Evolutionary conservation across 805 yeast genomes (phyloP).

Genomic region (Yarrowia yakushimensis): DNA sequence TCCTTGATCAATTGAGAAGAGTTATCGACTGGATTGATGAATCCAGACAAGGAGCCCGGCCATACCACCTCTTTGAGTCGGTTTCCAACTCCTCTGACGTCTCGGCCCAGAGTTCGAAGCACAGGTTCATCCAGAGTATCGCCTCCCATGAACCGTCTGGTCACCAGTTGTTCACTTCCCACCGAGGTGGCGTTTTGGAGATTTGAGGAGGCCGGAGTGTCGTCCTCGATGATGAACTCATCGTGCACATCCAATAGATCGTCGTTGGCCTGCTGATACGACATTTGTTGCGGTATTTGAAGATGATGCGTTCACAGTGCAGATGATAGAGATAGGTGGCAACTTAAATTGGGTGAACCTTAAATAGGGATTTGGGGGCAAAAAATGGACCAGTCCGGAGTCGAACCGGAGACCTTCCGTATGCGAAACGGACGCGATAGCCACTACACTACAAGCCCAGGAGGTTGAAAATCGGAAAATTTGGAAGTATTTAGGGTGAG

Average conservation of each 20-base stretch:
- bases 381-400: constrained; percentile 38
- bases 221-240: constrained; percentile 23
- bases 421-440: constrained; percentile 40
- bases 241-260: constrained; percentile 16
- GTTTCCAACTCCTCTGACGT: constrained; percentile 44
- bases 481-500: too few species aligned
- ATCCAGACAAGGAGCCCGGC: constrained; percentile 35
- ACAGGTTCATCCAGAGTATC: constrained; percentile 74
- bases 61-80: constrained; percentile 46
- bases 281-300: constrained; percentile 15
- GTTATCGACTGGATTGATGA: constrained; percentile 27
- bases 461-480: too few species aligned
- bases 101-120: constrained; percentile 50
- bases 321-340: constrained; percentile 17
- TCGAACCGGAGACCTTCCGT: constrained; percentile 41
- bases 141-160: constrained; percentile 57
- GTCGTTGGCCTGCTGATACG: constrained; percentile 21
- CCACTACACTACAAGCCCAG: constrained; percentile 40
- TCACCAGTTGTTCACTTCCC: constrained; percentile 40
- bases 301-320: background rate
- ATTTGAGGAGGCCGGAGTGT: background rate
- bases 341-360: background rate
- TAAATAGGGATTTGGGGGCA: background rate
- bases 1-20: constrained; percentile 29
- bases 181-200: constrained; percentile 25